Percentiles rank a stretch among this genome's conserved stretches.
Conservation (phyloP, 2,329 filamentous ascomycete genomes). For the Hymenoscyphus occultus region DNA sequence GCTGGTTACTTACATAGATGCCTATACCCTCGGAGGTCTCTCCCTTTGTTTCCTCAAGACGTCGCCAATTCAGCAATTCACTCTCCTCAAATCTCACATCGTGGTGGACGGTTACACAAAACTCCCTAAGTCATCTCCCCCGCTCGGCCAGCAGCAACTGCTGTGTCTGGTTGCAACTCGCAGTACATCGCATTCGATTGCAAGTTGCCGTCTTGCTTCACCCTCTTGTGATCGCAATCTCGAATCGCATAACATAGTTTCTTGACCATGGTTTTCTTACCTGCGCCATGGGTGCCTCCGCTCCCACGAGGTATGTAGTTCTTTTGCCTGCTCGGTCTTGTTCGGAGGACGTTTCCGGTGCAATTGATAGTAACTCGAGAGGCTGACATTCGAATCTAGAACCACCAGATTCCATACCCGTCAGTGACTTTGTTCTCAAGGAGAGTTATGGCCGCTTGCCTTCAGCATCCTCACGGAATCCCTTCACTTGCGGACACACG, state of each 20-base stretch:
- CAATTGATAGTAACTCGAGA: not conserved
- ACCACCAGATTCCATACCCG: conserved; percentile 66
- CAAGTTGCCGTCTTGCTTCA: not conserved
- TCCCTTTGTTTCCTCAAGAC: not conserved
- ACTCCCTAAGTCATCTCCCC: not conserved
- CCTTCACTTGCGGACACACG: conserved; percentile 74
- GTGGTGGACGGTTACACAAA: not conserved
- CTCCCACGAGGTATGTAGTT: conserved; percentile 51
- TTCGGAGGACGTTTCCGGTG: not conserved
- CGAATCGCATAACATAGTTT: not conserved
- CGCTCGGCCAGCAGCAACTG: not conserved
- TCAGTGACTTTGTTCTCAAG: conserved; percentile 74
- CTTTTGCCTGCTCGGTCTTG: not conserved
- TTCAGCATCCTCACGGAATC: conserved; percentile 60
- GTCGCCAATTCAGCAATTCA: not conserved
- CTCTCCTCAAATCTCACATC: not conserved
- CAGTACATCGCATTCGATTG: not conserved
- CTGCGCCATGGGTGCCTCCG: conserved; percentile 59
- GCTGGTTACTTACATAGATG: not conserved
- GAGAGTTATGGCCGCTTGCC: conserved; percentile 67
- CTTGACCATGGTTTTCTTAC: conserved; percentile 46
- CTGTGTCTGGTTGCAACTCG: not conserved
- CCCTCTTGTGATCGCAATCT: not conserved
- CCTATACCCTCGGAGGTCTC: not conserved
- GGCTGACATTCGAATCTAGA: conserved; percentile 12